Evolutionary conservation across 805 yeast species (phyloP).

Genomic region (Metschnikowia rubicola): DNA sequence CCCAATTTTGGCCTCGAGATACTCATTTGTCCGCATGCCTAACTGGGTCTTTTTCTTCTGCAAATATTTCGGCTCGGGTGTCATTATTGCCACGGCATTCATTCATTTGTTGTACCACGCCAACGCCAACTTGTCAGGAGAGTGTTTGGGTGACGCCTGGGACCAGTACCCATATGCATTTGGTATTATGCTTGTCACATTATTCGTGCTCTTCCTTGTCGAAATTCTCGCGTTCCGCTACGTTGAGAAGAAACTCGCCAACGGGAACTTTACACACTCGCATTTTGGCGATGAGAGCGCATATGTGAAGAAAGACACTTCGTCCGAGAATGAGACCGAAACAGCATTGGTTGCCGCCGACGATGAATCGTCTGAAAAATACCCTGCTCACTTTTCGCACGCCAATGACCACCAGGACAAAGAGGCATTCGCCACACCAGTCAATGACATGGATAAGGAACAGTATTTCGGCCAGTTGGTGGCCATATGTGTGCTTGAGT

Average conservation of each 20-base stretch:
- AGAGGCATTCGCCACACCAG: slow-evolving; percentile 36
- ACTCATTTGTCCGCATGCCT: slow-evolving; percentile 58
- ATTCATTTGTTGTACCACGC: slow-evolving; percentile 75
- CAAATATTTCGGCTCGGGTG: slow-evolving; percentile 81
- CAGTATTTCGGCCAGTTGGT: slow-evolving; percentile 54
- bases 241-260: slow-evolving; percentile 34
- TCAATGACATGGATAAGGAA: slow-evolving; percentile 35
- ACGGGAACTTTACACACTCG: slow-evolving; percentile 44
- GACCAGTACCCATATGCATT: slow-evolving; percentile 52
- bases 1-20: slow-evolving; percentile 59
- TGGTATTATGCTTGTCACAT: slow-evolving; percentile 49
- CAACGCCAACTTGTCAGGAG: slow-evolving; percentile 48
- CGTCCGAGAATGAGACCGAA: slow-evolving; percentile 3
- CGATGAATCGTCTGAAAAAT: slow-evolving; percentile 17
- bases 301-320: slow-evolving; percentile 24
- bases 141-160: slow-evolving; percentile 62
- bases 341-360: slow-evolving; percentile 14
- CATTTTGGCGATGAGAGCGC: slow-evolving; percentile 49
- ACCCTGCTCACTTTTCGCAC: slow-evolving; percentile 42
- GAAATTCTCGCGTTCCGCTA: slow-evolving; percentile 49
- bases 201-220: slow-evolving; percentile 48
- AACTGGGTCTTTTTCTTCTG: slow-evolving; percentile 64
- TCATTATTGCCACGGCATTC: slow-evolving; percentile 77
- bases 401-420: slow-evolving; percentile 44
- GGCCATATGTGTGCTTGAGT: slow-evolving; percentile 61